Evolutionary conservation across 805 yeast genomes (phyloP), one percentile per base, ranked within the genome.

Genomic region (Ogataea henricii): DNA sequence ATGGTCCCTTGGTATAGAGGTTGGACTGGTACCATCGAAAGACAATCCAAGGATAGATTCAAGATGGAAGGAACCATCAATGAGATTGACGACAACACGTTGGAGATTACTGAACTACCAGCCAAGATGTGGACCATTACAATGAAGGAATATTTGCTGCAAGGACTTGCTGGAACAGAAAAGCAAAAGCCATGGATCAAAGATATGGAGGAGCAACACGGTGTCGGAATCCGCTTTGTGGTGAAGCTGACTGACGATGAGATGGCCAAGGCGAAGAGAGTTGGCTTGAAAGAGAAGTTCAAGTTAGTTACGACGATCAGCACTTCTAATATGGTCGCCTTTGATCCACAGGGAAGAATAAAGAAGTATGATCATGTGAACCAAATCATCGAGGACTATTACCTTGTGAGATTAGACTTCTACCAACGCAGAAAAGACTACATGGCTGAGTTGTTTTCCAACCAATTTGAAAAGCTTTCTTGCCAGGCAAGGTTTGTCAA

Each of bases 1-100:
- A 81, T 94, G 89, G 65, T 70, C 8, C 99, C 99, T 1, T 94
- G 98, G 98, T 94, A 77, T 64, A 82, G 88, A 65, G 98, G 97
- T 14, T 94, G 98, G 98, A 84, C 81, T 38, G 99, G 99, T 40
- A 72, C 77, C 1, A 76, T 91, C 40, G 89, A 85, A 58, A 76
- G 78, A 54, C 66, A 77, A 23, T 83, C 77, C 8, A 65, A 70
- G n/a, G 94, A 85, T 46, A 85, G 80, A 59, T 94, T 77, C 68
- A 82, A 82, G 60, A 79, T 89, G 55, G 81, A 78, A 55, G 99
- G 99, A 55, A 76, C 75, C 46, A 85, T 92, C 58, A 90, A 87
- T 59, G 88, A 89, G 65, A 62, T 86, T 43, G 96, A 89, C 53
- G 85, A 83, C 25, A 84, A 77, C 46, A 86, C 94, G 0, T 58